Conservation (phyloP, 371 early-diverging fungal genomes). For the Mortierella sp. region DNA sequence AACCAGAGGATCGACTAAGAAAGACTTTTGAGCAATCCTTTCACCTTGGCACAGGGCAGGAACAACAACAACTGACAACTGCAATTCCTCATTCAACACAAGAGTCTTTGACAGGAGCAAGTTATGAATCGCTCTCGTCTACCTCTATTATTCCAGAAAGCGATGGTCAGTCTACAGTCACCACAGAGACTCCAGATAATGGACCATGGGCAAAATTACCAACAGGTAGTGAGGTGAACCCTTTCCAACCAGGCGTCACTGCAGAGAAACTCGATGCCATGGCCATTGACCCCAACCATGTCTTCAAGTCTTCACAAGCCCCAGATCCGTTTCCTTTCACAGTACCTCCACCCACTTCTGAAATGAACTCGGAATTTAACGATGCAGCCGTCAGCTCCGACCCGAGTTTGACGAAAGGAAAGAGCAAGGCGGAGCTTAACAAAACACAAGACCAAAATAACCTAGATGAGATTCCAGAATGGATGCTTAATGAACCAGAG, state of each 20-base stretch:
- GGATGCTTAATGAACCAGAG: constrained; percentile 41
- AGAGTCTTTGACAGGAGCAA: neutral
- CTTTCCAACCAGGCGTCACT: constrained; percentile 38
- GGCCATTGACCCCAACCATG: constrained; percentile 46
- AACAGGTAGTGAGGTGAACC: constrained; percentile 13
- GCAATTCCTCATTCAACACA: neutral
- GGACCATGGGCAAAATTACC: constrained; percentile 45
- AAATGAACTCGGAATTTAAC: neutral
- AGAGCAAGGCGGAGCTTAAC: neutral
- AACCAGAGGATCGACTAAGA: constrained; percentile 30
- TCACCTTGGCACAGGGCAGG: constrained; percentile 5
- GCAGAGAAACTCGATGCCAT: constrained; percentile 50
- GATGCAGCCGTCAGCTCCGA: neutral
- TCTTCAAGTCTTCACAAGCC: constrained; percentile 36
- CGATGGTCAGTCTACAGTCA: neutral
- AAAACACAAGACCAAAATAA: neutral
- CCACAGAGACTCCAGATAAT: constrained; percentile 11
- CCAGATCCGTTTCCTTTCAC: constrained; percentile 24
- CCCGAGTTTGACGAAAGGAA: neutral
- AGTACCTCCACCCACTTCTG: neutral
- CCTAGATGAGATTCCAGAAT: constrained; percentile 27
- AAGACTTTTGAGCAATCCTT: constrained; percentile 16
- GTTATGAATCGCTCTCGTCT: no score
- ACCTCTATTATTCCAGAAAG: neutral
- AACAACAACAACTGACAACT: neutral